Percentiles rank a stretch among this genome's conserved stretches.
phyloP scores from a whole-genome alignment of 805 yeast genomes.

The Cyberlindnera xylosilytica region DNA sequence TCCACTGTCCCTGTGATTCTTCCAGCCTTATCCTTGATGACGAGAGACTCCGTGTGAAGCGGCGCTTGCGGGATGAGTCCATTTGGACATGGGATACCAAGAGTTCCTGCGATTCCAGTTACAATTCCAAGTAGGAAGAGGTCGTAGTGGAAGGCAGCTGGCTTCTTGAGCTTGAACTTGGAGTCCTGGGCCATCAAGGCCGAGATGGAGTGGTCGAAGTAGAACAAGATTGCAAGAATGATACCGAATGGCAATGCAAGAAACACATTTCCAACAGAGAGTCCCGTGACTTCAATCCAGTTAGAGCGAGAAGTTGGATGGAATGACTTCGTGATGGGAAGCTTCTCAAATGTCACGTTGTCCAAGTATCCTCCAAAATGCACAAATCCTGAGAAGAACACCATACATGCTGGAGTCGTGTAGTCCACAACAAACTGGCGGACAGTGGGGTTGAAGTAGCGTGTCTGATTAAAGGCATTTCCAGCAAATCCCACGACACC shows the following conservation, averaged over 20 bases:
- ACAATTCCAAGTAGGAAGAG: constrained; percentile 78
- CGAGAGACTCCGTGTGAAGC: constrained; percentile 75
- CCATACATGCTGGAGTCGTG: constrained; percentile 76
- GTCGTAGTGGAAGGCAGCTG: constrained; percentile 92
- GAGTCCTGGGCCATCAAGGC: constrained; percentile 88
- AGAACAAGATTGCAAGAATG: constrained; percentile 77
- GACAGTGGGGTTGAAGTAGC: constrained; percentile 53
- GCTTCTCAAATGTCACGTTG: constrained; percentile 51
- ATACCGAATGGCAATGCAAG: constrained; percentile 92
- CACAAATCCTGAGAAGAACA: constrained; percentile 90
- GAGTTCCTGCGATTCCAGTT: constrained; percentile 81
- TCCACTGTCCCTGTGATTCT: constrained; percentile 59
- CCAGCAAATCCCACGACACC: constrained; percentile 77
- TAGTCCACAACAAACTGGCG: constrained; percentile 81
- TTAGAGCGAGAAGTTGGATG: constrained; percentile 56
- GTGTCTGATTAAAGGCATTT: constrained; percentile 42
- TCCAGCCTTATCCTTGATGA: constrained; percentile 39
- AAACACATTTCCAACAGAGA: constrained; percentile 69
- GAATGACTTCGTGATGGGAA: constrained; percentile 73
- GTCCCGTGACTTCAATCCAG: constrained; percentile 39
- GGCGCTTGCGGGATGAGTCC: constrained; percentile 98
- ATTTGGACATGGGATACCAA: constrained; percentile 95
- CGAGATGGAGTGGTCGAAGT: constrained; percentile 94
- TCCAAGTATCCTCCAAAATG: constrained; percentile 81
- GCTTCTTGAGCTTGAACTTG: constrained; percentile 77